Conservation (phyloP, 192 early-diverging fungal genomes). For the Coemansia sp. region DNA sequence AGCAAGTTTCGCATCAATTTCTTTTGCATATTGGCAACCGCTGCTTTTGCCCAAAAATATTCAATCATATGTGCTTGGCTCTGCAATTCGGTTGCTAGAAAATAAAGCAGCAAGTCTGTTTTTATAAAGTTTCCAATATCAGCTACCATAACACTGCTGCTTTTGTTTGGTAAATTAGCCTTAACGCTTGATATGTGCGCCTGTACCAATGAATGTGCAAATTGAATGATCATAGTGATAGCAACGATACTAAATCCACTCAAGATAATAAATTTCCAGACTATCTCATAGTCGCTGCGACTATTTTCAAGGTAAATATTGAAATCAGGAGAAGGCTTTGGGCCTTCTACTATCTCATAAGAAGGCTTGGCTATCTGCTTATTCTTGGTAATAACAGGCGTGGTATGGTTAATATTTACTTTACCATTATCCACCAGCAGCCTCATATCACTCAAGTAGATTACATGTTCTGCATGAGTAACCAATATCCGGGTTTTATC, state of each 20-base stretch:
- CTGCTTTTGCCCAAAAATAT: too few species aligned
- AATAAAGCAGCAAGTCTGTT: too few species aligned
- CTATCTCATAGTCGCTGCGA: neutral
- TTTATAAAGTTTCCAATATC: too few species aligned
- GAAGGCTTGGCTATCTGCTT: neutral
- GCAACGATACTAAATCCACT: conserved; percentile 3
- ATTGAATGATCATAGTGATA: neutral
- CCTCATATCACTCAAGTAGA: conserved; percentile 21
- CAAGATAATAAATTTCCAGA: conserved; percentile 6
- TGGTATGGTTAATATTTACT: neutral
- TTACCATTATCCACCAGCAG: conserved; percentile 12
- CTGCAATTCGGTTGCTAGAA: too few species aligned
- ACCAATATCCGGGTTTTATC: conserved; percentile 28
- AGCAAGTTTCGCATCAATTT: too few species aligned
- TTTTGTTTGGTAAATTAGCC: too few species aligned
- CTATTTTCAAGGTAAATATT: neutral
- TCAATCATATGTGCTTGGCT: too few species aligned
- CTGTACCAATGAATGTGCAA: neutral
- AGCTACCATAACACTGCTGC: too few species aligned
- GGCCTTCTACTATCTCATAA: neutral
- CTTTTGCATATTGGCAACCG: too few species aligned
- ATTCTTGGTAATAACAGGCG: neutral
- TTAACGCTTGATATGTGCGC: too few species aligned
- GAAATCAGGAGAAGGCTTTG: neutral
- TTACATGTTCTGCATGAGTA: conserved; percentile 35